Percentiles rank a stretch among this genome's conserved stretches.
These are phyloP conservation scores for Nannizziopsis arthrosporioides DNA, from an alignment of 2,329 filamentous ascomycete species.

Conservation along the genomic window DNA sequence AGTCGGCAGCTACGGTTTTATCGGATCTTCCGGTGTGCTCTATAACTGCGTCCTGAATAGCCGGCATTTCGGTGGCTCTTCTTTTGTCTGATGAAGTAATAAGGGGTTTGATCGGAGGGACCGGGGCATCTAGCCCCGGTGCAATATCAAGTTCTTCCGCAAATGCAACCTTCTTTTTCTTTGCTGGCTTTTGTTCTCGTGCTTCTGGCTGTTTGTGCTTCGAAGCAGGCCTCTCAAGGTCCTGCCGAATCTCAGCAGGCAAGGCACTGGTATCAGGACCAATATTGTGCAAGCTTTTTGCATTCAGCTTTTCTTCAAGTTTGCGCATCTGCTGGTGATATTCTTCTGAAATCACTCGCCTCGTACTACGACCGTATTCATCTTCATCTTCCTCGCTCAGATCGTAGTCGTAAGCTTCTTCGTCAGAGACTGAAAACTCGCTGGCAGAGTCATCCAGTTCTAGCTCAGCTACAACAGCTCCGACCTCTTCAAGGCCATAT, in stretches of 20 bases:
- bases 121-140: conserved; percentile 26
- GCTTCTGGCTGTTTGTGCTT: conserved; percentile 11
- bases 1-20: conserved; percentile 15
- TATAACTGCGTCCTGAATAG: conserved; percentile 34
- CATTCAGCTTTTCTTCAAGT: conserved; percentile 62
- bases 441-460: conserved; percentile 59
- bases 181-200: conserved; percentile 21
- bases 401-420: conserved; percentile 42
- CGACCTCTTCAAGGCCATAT: conserved; percentile 79
- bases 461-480: conserved; percentile 83
- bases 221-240: conserved; percentile 19
- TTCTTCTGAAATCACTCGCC: conserved; percentile 55
- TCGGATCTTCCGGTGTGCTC: conserved; percentile 28
- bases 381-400: conserved; percentile 48
- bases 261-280: conserved; percentile 37
- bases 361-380: conserved; percentile 60
- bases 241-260: conserved; percentile 24
- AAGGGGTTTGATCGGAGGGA: conserved; percentile 16
- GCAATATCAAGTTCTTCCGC: conserved; percentile 63
- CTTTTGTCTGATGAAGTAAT: conserved; percentile 18
- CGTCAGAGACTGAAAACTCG: conserved; percentile 42
- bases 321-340: conserved; percentile 76
- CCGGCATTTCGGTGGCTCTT: conserved; percentile 27
- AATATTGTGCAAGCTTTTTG: conserved; percentile 45
- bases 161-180: conserved; percentile 68